Evolutionary conservation across 2,329 filamentous ascomycete genomes (phyloP).

Genomic region (Lizonia empirigonia): DNA sequence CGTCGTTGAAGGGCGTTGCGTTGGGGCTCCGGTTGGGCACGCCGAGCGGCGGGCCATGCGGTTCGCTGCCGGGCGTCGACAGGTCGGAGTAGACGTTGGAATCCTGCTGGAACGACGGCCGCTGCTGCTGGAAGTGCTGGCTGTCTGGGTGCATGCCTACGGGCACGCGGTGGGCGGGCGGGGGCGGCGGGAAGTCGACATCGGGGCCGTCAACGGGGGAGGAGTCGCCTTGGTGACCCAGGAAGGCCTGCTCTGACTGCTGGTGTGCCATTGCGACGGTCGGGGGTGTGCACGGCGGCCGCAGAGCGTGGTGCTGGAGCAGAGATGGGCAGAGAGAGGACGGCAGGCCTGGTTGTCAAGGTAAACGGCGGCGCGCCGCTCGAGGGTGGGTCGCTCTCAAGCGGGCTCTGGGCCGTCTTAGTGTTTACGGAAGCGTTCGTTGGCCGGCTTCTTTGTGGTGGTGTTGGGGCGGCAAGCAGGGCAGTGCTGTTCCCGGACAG

Average conservation of each 20-base stretch:
- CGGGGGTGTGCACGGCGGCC: neutral
- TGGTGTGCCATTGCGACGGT: constrained; percentile 5
- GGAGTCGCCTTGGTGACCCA: constrained; percentile 24
- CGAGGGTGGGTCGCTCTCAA: constrained; percentile 7
- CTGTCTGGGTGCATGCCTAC: constrained; percentile 35
- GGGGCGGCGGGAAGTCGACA: constrained; percentile 40
- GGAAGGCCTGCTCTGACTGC: constrained; percentile 24
- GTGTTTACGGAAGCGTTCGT: constrained; percentile 7
- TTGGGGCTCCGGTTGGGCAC: constrained; percentile 31
- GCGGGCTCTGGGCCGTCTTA: neutral
- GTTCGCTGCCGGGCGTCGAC: constrained; percentile 52
- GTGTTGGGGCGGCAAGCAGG: neutral
- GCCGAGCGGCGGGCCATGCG: constrained; percentile 59
- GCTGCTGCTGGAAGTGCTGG: constrained; percentile 23
- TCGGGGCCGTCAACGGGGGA: constrained; percentile 30
- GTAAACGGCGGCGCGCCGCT: constrained; percentile 10
- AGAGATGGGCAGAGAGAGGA: neutral
- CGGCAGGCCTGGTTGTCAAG: neutral
- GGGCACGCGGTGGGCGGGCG: constrained; percentile 41
- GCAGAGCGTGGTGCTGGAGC: neutral
- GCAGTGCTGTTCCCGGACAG: neutral
- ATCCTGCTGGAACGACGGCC: constrained; percentile 29
- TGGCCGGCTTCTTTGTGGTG: neutral
- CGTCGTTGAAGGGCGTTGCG: constrained; percentile 36
- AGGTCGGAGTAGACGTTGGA: constrained; percentile 44